Conservation (phyloP, 768 basidiomycete genomes). For the Lentinula lateritia region DNA sequence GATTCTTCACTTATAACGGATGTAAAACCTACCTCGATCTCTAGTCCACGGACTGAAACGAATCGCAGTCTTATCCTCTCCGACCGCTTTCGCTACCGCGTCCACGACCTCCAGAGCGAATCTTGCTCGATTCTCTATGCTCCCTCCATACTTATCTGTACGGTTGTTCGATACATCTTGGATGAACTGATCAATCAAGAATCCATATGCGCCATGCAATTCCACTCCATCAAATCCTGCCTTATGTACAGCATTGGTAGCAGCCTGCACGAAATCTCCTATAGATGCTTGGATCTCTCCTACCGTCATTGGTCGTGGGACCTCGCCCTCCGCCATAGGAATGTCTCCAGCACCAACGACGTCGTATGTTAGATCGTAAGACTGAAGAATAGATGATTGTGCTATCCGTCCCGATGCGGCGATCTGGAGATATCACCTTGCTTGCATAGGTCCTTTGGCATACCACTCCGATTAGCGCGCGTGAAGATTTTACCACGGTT, state of each 20-base stretch:
- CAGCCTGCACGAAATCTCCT: constrained; percentile 33
- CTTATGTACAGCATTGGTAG: constrained; percentile 30
- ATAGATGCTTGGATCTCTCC: constrained; percentile 33
- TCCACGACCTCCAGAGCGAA: constrained; percentile 39
- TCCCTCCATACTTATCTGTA: constrained; percentile 49
- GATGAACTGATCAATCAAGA: constrained; percentile 38
- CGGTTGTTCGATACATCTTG: constrained; percentile 35
- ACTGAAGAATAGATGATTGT: constrained; percentile 10
- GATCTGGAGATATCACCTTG: constrained; percentile 39
- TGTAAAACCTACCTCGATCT: constrained; percentile 16
- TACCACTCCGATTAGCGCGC: too few species aligned
- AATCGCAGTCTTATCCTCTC: constrained; percentile 36
- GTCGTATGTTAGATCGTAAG: constrained; percentile 14
- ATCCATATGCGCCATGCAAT: constrained; percentile 26
- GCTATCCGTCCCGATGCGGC: constrained; percentile 39
- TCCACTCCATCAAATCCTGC: constrained; percentile 58
- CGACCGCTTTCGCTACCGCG: constrained; percentile 34
- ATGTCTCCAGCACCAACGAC: constrained; percentile 17
- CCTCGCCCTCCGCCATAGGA: not conserved
- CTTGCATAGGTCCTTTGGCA: too few species aligned
- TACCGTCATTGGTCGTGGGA: constrained; percentile 26
- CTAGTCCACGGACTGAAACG: constrained; percentile 37
- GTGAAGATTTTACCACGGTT: too few species aligned
- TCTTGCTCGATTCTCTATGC: constrained; percentile 38
- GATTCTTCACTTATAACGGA: too few species aligned